Conservation (phyloP, 352 stramenopile genomes). For the Pythium aphanidermatum region DNA sequence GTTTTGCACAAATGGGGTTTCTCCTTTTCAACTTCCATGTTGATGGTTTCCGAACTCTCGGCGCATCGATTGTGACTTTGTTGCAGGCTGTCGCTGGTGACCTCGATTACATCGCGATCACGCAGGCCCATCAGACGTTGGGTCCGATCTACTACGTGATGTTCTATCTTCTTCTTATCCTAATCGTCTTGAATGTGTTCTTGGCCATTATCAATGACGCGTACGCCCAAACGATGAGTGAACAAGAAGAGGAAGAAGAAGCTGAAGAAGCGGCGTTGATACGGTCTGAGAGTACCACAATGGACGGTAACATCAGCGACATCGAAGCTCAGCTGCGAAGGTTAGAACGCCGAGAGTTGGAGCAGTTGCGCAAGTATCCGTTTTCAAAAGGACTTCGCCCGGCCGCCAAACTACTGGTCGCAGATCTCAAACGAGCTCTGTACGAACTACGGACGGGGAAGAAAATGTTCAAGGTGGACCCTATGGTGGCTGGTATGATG, state of each 20-base stretch:
- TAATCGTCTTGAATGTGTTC: constrained; percentile 73
- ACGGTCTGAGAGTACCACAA: background rate
- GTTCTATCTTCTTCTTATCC: constrained; percentile 64
- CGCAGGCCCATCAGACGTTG: constrained; percentile 33
- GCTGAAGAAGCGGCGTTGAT: constrained; percentile 18
- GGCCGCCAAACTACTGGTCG: constrained; percentile 25
- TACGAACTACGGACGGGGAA: constrained; percentile 39
- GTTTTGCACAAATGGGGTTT: constrained; percentile 59
- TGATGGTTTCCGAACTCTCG: constrained; percentile 48
- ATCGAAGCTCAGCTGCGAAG: constrained; percentile 18
- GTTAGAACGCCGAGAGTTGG: constrained; percentile 26
- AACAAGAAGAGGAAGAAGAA: constrained; percentile 51
- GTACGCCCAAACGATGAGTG: constrained; percentile 60
- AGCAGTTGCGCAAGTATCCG: constrained; percentile 46
- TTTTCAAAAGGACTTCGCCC: constrained; percentile 43
- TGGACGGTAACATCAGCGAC: background rate
- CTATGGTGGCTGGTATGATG: constrained; percentile 25
- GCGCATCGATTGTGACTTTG: constrained; percentile 42
- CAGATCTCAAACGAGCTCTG: constrained; percentile 39
- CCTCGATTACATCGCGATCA: constrained; percentile 44
- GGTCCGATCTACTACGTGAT: constrained; percentile 64
- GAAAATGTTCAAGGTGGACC: constrained; percentile 43
- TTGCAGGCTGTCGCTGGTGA: constrained; percentile 53
- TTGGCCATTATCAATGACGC: constrained; percentile 71
- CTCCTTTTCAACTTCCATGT: constrained; percentile 55